Percentiles rank a stretch among this genome's conserved stretches.
Conservation (phyloP, 2,329 filamentous ascomycete species). For the Alternaria gansuensis region DNA sequence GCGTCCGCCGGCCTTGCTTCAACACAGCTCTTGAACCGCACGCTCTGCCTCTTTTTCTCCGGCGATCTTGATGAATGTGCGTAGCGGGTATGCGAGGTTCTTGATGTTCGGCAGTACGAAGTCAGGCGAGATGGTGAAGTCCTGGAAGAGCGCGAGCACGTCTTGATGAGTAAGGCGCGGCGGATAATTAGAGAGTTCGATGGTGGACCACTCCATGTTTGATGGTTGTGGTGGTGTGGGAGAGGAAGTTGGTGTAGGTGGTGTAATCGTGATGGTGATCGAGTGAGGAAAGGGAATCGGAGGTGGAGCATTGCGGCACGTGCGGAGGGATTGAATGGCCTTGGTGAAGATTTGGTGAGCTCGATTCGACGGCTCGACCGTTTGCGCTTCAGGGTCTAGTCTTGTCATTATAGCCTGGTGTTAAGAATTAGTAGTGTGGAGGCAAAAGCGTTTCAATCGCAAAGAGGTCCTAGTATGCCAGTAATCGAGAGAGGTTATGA, state of each 20-base stretch:
- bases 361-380: background rate
- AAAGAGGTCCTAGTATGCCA: background rate
- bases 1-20: slow-evolving; percentile 10
- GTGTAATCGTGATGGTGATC: background rate
- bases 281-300: slow-evolving; percentile 3
- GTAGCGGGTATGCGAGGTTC: slow-evolving; percentile 23
- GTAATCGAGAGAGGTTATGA: background rate
- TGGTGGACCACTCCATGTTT: slow-evolving; percentile 8
- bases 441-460: background rate
- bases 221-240: background rate
- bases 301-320: slow-evolving; percentile 9
- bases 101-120: slow-evolving; percentile 15
- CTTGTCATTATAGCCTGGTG: background rate
- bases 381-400: background rate
- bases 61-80: slow-evolving; percentile 15
- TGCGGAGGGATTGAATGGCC: slow-evolving; percentile 13
- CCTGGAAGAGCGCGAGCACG: slow-evolving; percentile 17
- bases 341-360: slow-evolving; percentile 13
- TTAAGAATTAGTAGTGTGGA: background rate
- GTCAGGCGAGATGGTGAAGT: slow-evolving; percentile 20
- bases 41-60: slow-evolving; percentile 16
- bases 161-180: slow-evolving; percentile 18
- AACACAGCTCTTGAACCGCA: slow-evolving; percentile 19
- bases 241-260: slow-evolving; percentile 2
- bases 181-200: slow-evolving; percentile 27